Evolutionary conservation across 1,139 yeast species (phyloP), one percentile per base, ranked within the genome.

Genomic region (Zygoascus meyerae): DNA sequence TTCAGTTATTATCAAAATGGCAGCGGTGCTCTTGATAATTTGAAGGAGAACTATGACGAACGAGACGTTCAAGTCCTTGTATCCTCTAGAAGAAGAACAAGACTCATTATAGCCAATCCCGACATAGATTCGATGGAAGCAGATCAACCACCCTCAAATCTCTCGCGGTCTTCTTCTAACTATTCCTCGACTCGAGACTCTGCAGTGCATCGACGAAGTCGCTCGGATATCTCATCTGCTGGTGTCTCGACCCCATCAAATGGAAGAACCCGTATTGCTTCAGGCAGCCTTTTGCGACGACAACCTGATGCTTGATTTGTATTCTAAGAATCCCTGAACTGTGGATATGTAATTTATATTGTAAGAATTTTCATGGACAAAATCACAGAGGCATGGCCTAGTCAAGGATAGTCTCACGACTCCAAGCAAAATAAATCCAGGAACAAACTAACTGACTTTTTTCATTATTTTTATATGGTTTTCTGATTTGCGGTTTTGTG

Each of bases 1-100:
- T 21, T 21, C 6, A 21, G 26, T 21, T 7, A 21, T 21, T 21
- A 21, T 7, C 26, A 21, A 7, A 21, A 21, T 7, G 26, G 26
- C 6, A 21, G 26, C 7, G 26, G 26, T 21, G 26, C 6, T 21
- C 30, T 35, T 15, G 30, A 35, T n/a, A 21, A 28, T 15, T 68
- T 63, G 5, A 61, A 60, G 12, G 69, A 67, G 35, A 59, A 72
- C 10, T 74, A 75, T 51, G 70, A 70, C 34, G 70, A 74, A 35
- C 64, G 83, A 53, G 90, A 83, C 52, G 90, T 81, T 0, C 92
- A 83, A 60, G 84, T 84, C 7, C 64, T 84, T 52, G 90, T 83
- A 8, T 78, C 86, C 48, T 78, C 85, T n/a, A 78, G 79, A 59
- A 69, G 90, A 55, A 66, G 86, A 47, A 73, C 84, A 1, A 74